These are phyloP conservation scores for Lizonia empirigonia DNA, from an alignment of 2,329 filamentous ascomycete species.

Conservation along the genomic window DNA sequence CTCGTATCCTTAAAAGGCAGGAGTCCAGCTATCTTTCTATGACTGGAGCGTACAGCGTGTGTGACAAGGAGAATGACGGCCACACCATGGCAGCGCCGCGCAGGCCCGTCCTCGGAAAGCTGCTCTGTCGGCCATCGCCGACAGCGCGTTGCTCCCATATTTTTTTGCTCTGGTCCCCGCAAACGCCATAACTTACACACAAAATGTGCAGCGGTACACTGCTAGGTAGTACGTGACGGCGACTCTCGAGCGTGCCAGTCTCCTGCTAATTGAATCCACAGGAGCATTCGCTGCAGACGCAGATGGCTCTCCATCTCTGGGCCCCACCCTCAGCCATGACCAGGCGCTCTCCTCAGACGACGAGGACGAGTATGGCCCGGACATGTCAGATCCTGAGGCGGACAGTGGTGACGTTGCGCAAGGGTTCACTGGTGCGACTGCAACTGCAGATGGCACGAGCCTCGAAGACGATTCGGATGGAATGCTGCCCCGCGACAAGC, in stretches of 20 bases:
- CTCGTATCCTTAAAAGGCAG: neutral
- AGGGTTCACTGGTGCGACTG: slow-evolving; percentile 27
- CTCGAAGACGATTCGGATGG: slow-evolving; percentile 37
- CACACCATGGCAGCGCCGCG: too few relatives aligned
- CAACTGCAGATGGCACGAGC: slow-evolving; percentile 29
- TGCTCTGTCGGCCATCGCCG: too few relatives aligned
- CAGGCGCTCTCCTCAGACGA: slow-evolving; percentile 46
- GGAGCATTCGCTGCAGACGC: slow-evolving; percentile 40
- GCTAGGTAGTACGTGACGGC: slow-evolving; percentile 30
- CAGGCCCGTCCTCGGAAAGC: too few relatives aligned
- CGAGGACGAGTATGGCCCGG: slow-evolving; percentile 42
- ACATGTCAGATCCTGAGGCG: slow-evolving; percentile 37
- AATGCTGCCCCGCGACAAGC: slow-evolving; percentile 57
- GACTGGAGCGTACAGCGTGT: neutral
- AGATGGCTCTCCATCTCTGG: slow-evolving; percentile 45
- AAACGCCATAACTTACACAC: slow-evolving; percentile 21
- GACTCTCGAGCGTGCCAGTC: neutral
- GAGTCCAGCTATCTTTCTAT: neutral
- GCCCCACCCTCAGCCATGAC: slow-evolving; percentile 38
- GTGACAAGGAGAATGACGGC: slow-evolving; percentile 5
- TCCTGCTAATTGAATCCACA: slow-evolving; percentile 9
- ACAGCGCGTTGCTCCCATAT: slow-evolving; percentile 16
- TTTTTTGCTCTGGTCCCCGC: slow-evolving; percentile 14
- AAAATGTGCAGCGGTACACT: slow-evolving; percentile 31
- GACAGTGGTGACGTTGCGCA: slow-evolving; percentile 19